Conservation (phyloP, 73 alveolate genomes). For the Effrenium voratum region DNA sequence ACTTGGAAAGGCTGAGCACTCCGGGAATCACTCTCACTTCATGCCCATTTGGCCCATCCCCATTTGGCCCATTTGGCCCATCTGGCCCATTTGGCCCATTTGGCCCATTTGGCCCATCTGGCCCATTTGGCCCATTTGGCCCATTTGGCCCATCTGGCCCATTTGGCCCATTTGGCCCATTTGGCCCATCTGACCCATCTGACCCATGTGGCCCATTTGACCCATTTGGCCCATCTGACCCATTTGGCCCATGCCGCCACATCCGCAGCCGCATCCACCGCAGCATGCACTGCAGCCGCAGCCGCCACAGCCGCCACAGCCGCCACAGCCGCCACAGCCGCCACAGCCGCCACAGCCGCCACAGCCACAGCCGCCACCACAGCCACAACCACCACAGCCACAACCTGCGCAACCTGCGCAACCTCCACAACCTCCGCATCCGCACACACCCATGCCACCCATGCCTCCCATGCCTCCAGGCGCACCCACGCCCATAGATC, state of each 20-base stretch:
- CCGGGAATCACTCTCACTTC: conserved; percentile 32
- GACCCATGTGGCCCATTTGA: conserved; percentile 68
- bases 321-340: conserved; percentile 1
- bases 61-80: conserved; percentile 68
- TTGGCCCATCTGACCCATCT: conserved; percentile 25
- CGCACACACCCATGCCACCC: conserved; percentile 24
- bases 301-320: conserved; percentile 19
- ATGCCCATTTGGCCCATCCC: conserved; percentile 94
- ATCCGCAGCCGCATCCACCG: not conserved
- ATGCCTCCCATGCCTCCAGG: conserved; percentile 1
- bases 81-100: conserved; percentile 72
- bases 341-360: conserved; percentile 21
- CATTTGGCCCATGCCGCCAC: conserved; percentile 59
- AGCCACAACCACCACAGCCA: conserved; percentile 38
- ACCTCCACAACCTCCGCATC: conserved; percentile 9
- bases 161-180: conserved; percentile 12
- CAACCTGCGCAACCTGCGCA: conserved; percentile 32
- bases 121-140: conserved; percentile 66
- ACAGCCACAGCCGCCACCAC: conserved; percentile 18
- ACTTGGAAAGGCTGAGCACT: too few relatives aligned
- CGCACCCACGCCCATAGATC: too few relatives aligned
- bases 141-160: too few relatives aligned
- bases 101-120: conserved; percentile 68
- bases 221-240: conserved; percentile 78
- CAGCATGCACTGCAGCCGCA: conserved; percentile 12